These are phyloP conservation scores for Metarhizium album DNA, from an alignment of 2,329 filamentous ascomycete genomes.

Conservation along the genomic window DNA sequence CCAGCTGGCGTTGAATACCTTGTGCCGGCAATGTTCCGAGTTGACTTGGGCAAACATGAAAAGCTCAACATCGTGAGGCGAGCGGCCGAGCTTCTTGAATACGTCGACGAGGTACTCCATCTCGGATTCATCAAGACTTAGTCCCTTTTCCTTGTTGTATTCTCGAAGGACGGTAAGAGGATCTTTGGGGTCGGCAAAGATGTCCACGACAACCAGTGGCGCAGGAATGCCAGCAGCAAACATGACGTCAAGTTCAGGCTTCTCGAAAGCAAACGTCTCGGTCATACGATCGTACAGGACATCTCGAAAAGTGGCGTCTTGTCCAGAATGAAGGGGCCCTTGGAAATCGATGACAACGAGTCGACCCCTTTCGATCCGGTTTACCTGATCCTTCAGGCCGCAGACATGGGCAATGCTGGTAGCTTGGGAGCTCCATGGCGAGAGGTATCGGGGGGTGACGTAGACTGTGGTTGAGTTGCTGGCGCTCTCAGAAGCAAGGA, in stretches of 20 bases:
- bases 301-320: constrained; percentile 52
- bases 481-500: constrained; percentile 17
- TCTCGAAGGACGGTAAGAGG: constrained; percentile 65
- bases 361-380: constrained; percentile 80
- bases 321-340: constrained; percentile 25
- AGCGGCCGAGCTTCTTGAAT: constrained; percentile 34
- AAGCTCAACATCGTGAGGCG: constrained; percentile 82
- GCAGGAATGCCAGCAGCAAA: constrained; percentile 58
- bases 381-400: constrained; percentile 57
- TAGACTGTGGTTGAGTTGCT: constrained; percentile 52
- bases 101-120: constrained; percentile 84
- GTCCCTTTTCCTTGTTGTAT: constrained; percentile 73
- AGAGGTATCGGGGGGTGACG: constrained; percentile 75
- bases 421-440: constrained; percentile 95
- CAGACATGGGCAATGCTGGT: constrained; percentile 91
- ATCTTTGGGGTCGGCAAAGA: constrained; percentile 53
- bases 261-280: constrained; percentile 57
- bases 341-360: constrained; percentile 60
- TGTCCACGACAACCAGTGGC: constrained; percentile 64
- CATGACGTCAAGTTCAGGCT: constrained; percentile 63
- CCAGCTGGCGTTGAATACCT: constrained; percentile 96
- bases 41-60: constrained; percentile 99
- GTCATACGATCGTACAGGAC: constrained; percentile 91
- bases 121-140: constrained; percentile 79
- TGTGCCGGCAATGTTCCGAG: constrained; percentile 79